Conservation (phyloP, 495 filamentous ascomycete species). For the Xylaria flabelliformis region DNA sequence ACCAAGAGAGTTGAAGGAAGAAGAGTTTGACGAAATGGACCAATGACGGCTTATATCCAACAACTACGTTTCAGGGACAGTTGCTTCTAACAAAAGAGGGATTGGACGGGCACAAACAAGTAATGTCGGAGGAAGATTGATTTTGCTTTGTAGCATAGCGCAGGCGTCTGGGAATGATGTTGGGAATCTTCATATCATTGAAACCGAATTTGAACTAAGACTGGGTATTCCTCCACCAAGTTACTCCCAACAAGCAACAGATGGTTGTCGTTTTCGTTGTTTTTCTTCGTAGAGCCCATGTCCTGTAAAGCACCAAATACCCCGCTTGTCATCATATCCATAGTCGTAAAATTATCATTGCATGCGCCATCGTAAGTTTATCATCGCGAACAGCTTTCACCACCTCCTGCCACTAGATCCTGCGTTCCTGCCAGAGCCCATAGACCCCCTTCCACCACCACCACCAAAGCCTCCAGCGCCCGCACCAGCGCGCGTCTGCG, state of each 20-base stretch:
- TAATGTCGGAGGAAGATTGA: background rate
- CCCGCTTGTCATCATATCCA: slow-evolving; percentile 22
- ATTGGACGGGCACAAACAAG: background rate
- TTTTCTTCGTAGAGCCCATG: slow-evolving; percentile 1
- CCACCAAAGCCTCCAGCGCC: slow-evolving; percentile 26
- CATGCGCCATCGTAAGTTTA: slow-evolving; percentile 7
- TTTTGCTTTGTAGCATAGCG: slow-evolving; percentile 38
- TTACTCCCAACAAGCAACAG: background rate
- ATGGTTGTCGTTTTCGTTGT: background rate
- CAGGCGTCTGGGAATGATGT: slow-evolving; percentile 33
- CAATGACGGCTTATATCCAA: slow-evolving; percentile 24
- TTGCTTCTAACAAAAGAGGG: background rate
- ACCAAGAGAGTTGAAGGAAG: slow-evolving; percentile 83
- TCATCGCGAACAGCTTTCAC: slow-evolving; percentile 19
- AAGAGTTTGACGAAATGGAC: slow-evolving; percentile 70
- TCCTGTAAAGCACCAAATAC: background rate
- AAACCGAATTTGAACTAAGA: slow-evolving; percentile 32
- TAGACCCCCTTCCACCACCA: slow-evolving; percentile 29
- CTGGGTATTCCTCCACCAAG: background rate
- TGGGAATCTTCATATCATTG: slow-evolving; percentile 21
- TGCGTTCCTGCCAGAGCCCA: slow-evolving; percentile 19
- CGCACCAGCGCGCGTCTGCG: slow-evolving; percentile 40
- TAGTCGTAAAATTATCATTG: slow-evolving; percentile 6
- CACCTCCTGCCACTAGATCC: slow-evolving; percentile 40
- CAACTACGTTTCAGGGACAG: background rate